Conservation (phyloP, 768 basidiomycete species). For the Rossbeevera mucosa region DNA sequence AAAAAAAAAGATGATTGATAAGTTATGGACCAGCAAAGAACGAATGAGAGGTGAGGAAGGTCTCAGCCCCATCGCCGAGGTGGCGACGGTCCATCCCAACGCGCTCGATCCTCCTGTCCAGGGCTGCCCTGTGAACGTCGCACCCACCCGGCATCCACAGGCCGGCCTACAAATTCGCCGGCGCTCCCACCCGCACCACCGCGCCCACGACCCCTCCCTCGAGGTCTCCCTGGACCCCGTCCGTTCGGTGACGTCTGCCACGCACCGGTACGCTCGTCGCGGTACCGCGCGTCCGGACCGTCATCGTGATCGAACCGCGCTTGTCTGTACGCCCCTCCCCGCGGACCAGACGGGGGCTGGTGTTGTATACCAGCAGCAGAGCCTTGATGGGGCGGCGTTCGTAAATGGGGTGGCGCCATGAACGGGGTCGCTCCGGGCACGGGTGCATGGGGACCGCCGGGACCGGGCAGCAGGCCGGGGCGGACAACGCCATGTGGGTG, state of each 20-base stretch:
- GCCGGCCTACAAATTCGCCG: slow-evolving; percentile 32
- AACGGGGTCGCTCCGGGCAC: slow-evolving; percentile 11
- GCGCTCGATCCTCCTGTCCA: slow-evolving; percentile 19
- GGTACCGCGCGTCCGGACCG: slow-evolving; percentile 20
- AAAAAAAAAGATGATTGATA: slow-evolving; percentile 21
- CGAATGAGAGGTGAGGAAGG: background rate
- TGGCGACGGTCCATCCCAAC: slow-evolving; percentile 27
- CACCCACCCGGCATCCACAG: slow-evolving; percentile 41
- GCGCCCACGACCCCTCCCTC: slow-evolving; percentile 26
- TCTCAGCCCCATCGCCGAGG: slow-evolving; percentile 25
- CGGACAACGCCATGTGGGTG: slow-evolving; percentile 9
- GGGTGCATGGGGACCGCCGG: slow-evolving; percentile 1
- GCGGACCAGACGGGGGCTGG: slow-evolving; percentile 25
- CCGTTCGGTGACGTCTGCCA: slow-evolving; percentile 26
- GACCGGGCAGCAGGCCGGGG: slow-evolving; percentile 5
- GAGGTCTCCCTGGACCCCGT: slow-evolving; percentile 31
- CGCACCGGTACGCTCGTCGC: slow-evolving; percentile 30
- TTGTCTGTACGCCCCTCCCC: slow-evolving; percentile 26
- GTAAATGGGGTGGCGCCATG: slow-evolving; percentile 12
- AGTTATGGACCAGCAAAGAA: slow-evolving; percentile 15
- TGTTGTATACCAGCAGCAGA: slow-evolving; percentile 13
- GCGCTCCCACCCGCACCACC: slow-evolving; percentile 9
- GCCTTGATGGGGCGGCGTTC: slow-evolving; percentile 20
- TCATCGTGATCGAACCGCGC: slow-evolving; percentile 27
- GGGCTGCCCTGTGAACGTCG: slow-evolving; percentile 25